Conservation (phyloP, 352 stramenopile species). For the Pilasporangium apinafurcum region DNA sequence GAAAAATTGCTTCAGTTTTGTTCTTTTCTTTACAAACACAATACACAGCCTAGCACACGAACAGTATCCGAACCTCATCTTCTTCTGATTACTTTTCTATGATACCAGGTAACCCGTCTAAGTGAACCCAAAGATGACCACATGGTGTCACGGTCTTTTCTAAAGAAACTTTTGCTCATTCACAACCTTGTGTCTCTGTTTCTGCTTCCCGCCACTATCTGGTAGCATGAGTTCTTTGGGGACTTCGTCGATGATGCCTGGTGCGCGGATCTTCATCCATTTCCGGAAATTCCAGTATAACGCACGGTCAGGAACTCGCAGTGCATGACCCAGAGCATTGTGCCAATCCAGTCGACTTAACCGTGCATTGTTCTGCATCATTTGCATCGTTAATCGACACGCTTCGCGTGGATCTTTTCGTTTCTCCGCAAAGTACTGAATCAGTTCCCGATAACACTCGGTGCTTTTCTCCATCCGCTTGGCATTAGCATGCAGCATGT, state of each 20-base stretch:
- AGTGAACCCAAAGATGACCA: no score
- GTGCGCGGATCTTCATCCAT: constrained; percentile 74
- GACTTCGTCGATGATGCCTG: constrained; percentile 42
- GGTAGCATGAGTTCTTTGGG: constrained; percentile 57
- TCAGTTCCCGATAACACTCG: constrained; percentile 66
- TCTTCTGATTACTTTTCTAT: no score
- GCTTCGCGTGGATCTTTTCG: constrained; percentile 57
- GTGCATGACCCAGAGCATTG: constrained; percentile 51
- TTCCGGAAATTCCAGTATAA: constrained; percentile 87
- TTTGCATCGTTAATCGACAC: constrained; percentile 74
- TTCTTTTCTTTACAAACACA: no score
- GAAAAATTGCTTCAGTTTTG: no score
- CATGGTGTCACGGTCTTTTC: no score
- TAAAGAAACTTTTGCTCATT: no score
- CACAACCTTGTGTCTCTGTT: constrained; percentile 14
- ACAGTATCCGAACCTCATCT: no score
- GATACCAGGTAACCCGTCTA: no score
- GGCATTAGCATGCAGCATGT: constrained; percentile 57
- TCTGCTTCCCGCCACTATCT: constrained; percentile 12
- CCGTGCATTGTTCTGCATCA: constrained; percentile 78
- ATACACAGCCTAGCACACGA: no score
- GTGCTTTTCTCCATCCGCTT: constrained; percentile 73
- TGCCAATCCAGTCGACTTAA: constrained; percentile 75
- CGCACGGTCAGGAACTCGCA: constrained; percentile 57
- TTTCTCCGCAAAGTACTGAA: constrained; percentile 55